Base-by-base conservation (phyloP, 768 basidiomycete genomes). In the Lentinula guzmanii region DNA sequence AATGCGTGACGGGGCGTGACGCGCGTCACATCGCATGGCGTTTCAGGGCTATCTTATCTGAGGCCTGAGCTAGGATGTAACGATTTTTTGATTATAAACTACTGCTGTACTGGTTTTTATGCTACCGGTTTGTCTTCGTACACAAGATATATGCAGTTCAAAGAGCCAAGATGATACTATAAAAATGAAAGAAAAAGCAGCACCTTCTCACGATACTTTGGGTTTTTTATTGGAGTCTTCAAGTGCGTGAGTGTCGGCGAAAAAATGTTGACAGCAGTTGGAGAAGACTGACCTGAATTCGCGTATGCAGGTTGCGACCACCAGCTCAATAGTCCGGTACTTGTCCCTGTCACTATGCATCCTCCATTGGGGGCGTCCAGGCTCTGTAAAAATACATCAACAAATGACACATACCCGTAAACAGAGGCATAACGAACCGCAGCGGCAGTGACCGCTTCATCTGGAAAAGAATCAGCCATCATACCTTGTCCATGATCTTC, bases 331-430 rank as follows among this genome's bases (percentile, higher is more conserved):
- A 75, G 71, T 1, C 86, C 86, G 16, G 76, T 67, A 65, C 77
- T 80, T 31, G 86, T 86, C 9, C 84, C 85, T 13, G 83, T 85
- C 10, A 87, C 69, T 52, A 87, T 75, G 64, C 76, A 77, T 11
- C 80, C 77, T 28, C 74, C 57, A 76, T 74, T 35, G 79, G 74
- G 54, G 21, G 50, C 34, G 4, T 60, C 59, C n/a, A 42, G 24
- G 16, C 59, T 50, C 59, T 60, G 39, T 13, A 18, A 28, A 28
- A 34, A 28, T 24, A 52, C 9, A 18, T 52, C 45, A 45, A 1
- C 21, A n/a, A 56, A 76, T 68, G 57, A 2, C 28, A 54, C 13
- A 39, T 39, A 8, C 37, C 4, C 33, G 31, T 34, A 10, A 48
- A 24, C 31, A 34, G 77, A 65, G 10, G 74, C 70, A 55, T 73